A percentile compares a stretch with the other conserved stretches of the same genome.
These are phyloP conservation scores for Fonsecaea monophora DNA, from an alignment of 2,329 filamentous ascomycete species.

Conservation along the genomic window DNA sequence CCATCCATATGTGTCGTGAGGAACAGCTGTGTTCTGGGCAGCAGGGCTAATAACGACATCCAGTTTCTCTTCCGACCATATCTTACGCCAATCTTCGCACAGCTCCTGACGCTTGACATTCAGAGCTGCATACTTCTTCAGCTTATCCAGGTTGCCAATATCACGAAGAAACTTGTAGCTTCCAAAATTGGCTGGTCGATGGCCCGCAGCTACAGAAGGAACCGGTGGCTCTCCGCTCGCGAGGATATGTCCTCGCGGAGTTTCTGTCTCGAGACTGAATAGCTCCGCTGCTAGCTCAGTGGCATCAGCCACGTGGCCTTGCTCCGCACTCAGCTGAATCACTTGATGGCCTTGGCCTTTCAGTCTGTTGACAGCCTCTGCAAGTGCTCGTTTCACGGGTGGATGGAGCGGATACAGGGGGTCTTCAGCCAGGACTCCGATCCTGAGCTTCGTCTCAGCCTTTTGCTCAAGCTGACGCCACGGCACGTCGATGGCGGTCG, in stretches of 20 bases:
- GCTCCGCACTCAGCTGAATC: conserved; percentile 32
- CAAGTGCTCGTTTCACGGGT: conserved; percentile 58
- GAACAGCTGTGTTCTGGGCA: conserved; percentile 59
- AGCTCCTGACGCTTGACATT: conserved; percentile 49
- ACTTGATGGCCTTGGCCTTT: conserved; percentile 63
- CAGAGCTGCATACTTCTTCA: conserved; percentile 54
- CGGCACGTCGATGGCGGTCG: conserved; percentile 39
- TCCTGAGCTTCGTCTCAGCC: conserved; percentile 44
- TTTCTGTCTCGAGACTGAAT: conserved; percentile 39
- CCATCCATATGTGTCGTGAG: conserved; percentile 53
- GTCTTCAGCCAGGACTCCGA: conserved; percentile 60
- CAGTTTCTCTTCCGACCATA: conserved; percentile 53
- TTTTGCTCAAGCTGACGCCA: conserved; percentile 37
- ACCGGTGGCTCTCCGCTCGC: conserved; percentile 42
- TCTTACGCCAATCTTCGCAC: conserved; percentile 50
- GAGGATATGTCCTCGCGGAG: conserved; percentile 32
- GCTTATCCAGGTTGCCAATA: conserved; percentile 45
- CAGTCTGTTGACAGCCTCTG: conserved; percentile 51
- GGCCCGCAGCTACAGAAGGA: conserved; percentile 30
- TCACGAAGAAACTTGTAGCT: conserved; percentile 36
- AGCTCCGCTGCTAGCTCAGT: conserved; percentile 40
- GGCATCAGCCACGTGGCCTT: conserved; percentile 29
- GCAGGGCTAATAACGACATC: conserved; percentile 60
- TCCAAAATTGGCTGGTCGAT: conserved; percentile 20
- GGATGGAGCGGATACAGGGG: conserved; percentile 59